A percentile compares a stretch with the other conserved stretches of the same genome.
These are phyloP conservation scores for Aspergillus sclerotioniger DNA, from an alignment of 495 filamentous ascomycete genomes.

Conservation along the genomic window DNA sequence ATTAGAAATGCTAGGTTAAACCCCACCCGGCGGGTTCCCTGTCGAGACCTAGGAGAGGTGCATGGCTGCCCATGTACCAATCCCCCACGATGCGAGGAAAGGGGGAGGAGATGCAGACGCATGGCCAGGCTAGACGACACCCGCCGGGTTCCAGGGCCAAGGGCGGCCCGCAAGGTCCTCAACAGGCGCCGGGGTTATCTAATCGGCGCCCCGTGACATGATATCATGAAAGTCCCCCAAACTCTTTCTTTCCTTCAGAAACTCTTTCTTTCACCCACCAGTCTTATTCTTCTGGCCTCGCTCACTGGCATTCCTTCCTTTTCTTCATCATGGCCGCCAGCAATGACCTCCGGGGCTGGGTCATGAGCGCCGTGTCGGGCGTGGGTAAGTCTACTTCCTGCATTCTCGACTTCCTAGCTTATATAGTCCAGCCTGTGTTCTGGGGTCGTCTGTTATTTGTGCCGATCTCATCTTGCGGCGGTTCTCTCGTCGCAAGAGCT, in stretches of 20 bases:
- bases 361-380: constrained; percentile 83
- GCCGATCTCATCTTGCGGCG: constrained; percentile 72
- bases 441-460: constrained; percentile 82
- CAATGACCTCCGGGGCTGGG: constrained; percentile 91
- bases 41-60: too few relatives aligned
- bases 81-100: background rate
- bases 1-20: too few relatives aligned
- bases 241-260: constrained; percentile 2
- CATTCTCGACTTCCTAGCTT: constrained; percentile 10
- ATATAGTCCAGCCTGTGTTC: constrained; percentile 64
- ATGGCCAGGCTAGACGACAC: background rate
- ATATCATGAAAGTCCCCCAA: constrained; percentile 9
- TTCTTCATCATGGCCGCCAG: constrained; percentile 44
- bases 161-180: background rate
- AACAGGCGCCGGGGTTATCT: background rate
- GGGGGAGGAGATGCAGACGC: background rate
- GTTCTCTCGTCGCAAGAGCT: constrained; percentile 69
- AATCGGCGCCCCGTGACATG: constrained; percentile 6
- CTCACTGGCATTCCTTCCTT: constrained; percentile 13
- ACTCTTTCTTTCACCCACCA: constrained; percentile 7
- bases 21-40: too few relatives aligned
- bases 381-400: constrained; percentile 52
- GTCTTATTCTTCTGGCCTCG: constrained; percentile 5
- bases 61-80: too few relatives aligned
- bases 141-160: background rate